Conservation (phyloP, 768 basidiomycete species). For the Punctularia strigosozonata region DNA sequence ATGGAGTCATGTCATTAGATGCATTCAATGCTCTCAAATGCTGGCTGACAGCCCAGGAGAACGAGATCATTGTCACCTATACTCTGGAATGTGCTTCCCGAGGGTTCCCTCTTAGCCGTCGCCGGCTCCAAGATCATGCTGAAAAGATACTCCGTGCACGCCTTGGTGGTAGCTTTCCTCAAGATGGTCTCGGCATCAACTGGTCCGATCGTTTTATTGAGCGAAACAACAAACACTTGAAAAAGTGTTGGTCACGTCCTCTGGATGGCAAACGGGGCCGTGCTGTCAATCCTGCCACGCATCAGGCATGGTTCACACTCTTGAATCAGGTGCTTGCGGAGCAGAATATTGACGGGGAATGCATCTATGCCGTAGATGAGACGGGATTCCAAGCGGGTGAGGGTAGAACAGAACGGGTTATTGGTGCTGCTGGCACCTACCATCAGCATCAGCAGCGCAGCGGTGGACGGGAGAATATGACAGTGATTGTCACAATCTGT, state of each 20-base stretch:
- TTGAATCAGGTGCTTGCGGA: slow-evolving; percentile 16
- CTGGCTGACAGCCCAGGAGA: slow-evolving; percentile 19
- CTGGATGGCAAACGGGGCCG: slow-evolving; percentile 22
- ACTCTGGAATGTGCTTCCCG: slow-evolving; percentile 1
- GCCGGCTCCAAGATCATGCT: background rate
- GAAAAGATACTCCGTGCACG: slow-evolving; percentile 14
- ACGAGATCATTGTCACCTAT: slow-evolving; percentile 16
- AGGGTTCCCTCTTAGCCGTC: background rate
- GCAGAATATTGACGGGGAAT: slow-evolving; percentile 9
- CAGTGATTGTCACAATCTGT: slow-evolving; percentile 29
- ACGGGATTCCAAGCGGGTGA: slow-evolving; percentile 18
- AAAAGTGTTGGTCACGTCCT: slow-evolving; percentile 18
- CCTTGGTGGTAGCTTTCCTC: slow-evolving; percentile 18
- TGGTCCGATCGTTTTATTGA: slow-evolving; percentile 21
- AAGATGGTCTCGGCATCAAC: slow-evolving; percentile 20
- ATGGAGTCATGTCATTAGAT: slow-evolving; percentile 10
- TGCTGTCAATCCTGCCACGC: slow-evolving; percentile 25
- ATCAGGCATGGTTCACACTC: slow-evolving; percentile 22
- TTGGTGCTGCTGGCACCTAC: slow-evolving; percentile 14
- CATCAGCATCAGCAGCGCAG: slow-evolving; percentile 22
- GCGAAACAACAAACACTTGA: slow-evolving; percentile 17
- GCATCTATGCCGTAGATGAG: slow-evolving; percentile 24
- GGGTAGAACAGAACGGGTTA: slow-evolving; percentile 16
- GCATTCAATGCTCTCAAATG: slow-evolving; percentile 13
- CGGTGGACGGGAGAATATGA: slow-evolving; percentile 25